Evolutionary conservation across 495 filamentous ascomycete species (phyloP), one percentile per base, ranked within the genome.

Genomic region (Mycothermus thermophilus): DNA sequence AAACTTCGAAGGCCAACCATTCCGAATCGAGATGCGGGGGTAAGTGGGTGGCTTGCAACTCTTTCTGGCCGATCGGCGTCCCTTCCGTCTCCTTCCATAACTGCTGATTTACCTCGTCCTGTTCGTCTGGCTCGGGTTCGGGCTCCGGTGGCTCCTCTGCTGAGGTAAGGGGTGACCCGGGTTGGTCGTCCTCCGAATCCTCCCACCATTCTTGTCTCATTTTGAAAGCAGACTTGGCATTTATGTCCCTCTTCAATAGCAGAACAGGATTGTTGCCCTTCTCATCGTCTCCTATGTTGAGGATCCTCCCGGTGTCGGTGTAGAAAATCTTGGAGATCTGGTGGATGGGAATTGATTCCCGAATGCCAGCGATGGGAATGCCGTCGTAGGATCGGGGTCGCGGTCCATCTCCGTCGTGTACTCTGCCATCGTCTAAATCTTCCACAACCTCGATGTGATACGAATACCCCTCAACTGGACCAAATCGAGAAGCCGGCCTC

Each of bases 271-370:
- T 92, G 46, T 83, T 92, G 4, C 75, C 74, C 43, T 84, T 81
- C 6, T 70, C 67, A 4, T 75, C 75, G 20, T 69, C 73, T 22
- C 75, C 78, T 38, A 96, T 94, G 38, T 92, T 93, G 22, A 99
- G 69, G 12, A 99, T 87, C 50, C 80, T 82, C 16, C 92, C 87
- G 3, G 90, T 94, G 44, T 95, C 84, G 10, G 90, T 88, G 45
- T 96, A 99, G 56, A 99, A 96, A 16, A 99, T 90, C 46, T 92
- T 96, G 15, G 84, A 83, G 8, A 96, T 74, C 47, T 96, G 78
- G 51, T 92, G 78, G 21, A 99, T 77, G 0, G 92, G 90, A 5
- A 99, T 64, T 18, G 75, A 67, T 44, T 93, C 82, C 20, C 85
- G 66, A 13, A 96, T 76, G 4, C 92, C 92, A 15, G 90, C 87